Percentiles rank a stretch among this genome's conserved stretches.
Conservation (phyloP, 208 protist genomes). For the Wallacemonas sp. region DNA sequence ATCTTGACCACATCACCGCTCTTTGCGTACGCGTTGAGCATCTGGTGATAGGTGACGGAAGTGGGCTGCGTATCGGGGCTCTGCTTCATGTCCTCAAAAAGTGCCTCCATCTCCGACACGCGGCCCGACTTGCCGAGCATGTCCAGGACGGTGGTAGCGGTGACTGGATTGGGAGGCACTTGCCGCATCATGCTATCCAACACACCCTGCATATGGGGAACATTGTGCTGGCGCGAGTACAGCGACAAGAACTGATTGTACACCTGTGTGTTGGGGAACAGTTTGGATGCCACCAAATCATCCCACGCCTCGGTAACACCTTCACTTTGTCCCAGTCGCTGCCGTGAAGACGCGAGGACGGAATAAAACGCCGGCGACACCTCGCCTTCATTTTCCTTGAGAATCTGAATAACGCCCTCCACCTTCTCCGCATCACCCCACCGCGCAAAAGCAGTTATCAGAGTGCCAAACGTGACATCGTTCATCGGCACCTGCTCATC, state of each 20-base stretch:
- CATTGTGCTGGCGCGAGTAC: slow-evolving; percentile 78
- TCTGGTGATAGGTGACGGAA: slow-evolving; percentile 88
- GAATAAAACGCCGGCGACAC: slow-evolving; percentile 85
- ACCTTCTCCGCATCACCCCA: slow-evolving; percentile 73
- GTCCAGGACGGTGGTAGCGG: slow-evolving; percentile 83
- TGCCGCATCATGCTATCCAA: slow-evolving; percentile 90
- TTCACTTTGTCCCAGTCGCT: slow-evolving; percentile 70
- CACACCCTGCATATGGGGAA: slow-evolving; percentile 81
- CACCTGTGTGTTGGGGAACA: slow-evolving; percentile 84
- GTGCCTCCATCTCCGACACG: slow-evolving; percentile 83
- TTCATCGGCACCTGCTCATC: slow-evolving; percentile 76
- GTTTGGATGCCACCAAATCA: slow-evolving; percentile 75
- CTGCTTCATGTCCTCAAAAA: slow-evolving; percentile 86
- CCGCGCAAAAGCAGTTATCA: slow-evolving; percentile 83
- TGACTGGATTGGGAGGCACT: slow-evolving; percentile 85
- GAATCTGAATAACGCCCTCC: slow-evolving; percentile 66
- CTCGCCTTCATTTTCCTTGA: slow-evolving; percentile 75
- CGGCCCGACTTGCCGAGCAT: slow-evolving; percentile 87
- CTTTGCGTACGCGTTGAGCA: slow-evolving; percentile 89
- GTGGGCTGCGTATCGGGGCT: slow-evolving; percentile 81
- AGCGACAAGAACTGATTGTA: slow-evolving; percentile 88
- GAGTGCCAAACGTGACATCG: slow-evolving; percentile 88
- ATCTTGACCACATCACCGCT: slow-evolving; percentile 83
- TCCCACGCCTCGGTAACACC: slow-evolving; percentile 87
- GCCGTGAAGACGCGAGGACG: slow-evolving; percentile 80